Evolutionary conservation across 257 asterid genomes (phyloP).

Genomic region (Anisodus acutangulus): DNA sequence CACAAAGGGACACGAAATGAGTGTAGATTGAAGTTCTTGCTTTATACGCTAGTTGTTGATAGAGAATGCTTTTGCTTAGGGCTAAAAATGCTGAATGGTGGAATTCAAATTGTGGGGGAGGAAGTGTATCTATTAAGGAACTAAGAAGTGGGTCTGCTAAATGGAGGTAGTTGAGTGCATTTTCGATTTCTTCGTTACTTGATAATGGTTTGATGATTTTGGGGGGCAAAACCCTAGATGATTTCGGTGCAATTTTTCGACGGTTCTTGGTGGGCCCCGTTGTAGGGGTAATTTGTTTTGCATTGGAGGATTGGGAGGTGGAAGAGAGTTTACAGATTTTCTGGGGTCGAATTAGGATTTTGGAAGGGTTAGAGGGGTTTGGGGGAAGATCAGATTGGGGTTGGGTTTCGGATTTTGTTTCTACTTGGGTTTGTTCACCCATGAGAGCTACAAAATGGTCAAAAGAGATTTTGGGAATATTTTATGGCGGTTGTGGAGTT

Average conservation of each 20-base stretch:
- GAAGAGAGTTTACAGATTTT: conserved; percentile 81
- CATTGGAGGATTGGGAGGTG: conserved; percentile 35
- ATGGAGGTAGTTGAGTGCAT: conserved; percentile 69
- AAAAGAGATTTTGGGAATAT: too few relatives aligned
- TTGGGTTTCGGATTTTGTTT: conserved; percentile 36
- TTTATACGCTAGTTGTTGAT: conserved; percentile 85
- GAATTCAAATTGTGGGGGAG: conserved; percentile 64
- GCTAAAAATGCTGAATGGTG: conserved; percentile 74
- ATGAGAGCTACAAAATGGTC: conserved; percentile 32
- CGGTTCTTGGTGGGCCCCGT: conserved; percentile 45
- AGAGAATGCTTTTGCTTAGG: conserved; percentile 75
- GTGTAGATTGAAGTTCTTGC: conserved; percentile 84
- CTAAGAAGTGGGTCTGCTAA: conserved; percentile 64
- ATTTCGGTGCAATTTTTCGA: conserved; percentile 59
- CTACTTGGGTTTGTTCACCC: conserved; percentile 66
- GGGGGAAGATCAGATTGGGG: conserved; percentile 38
- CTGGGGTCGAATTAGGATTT: conserved; percentile 94
- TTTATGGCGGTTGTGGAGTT: too few relatives aligned
- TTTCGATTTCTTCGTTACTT: conserved; percentile 64
- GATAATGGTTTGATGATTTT: conserved; percentile 67
- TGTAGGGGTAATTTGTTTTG: neutral
- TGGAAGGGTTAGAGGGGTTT: conserved; percentile 67
- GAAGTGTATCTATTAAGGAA: conserved; percentile 62
- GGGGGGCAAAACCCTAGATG: conserved; percentile 59
- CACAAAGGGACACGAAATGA: conserved; percentile 79